phyloP scores from a whole-genome alignment of 805 yeast species.

The Naumovozyma castellii region DNA sequence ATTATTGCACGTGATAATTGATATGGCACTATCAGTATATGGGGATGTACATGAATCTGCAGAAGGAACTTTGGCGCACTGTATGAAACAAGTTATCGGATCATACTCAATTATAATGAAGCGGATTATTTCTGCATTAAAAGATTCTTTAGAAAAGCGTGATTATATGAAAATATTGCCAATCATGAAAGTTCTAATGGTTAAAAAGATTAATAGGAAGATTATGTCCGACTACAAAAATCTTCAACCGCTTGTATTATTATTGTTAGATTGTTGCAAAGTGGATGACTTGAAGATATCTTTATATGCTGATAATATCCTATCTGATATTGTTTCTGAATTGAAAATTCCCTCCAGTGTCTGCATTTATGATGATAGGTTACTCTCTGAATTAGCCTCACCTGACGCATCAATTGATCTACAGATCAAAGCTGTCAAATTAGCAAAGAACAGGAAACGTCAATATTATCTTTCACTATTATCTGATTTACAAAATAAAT shows the following conservation, averaged over 20 bases:
- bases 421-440: constrained; percentile 48
- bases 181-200: constrained; percentile 47
- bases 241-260: constrained; percentile 37
- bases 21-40: constrained; percentile 59
- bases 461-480: constrained; percentile 34
- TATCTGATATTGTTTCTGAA: constrained; percentile 33
- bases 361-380: constrained; percentile 41
- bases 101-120: constrained; percentile 47
- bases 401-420: constrained; percentile 48
- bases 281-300: constrained; percentile 50
- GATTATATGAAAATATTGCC: constrained; percentile 54
- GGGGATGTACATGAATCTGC: constrained; percentile 62
- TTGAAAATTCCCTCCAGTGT: constrained; percentile 43
- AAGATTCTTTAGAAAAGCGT: constrained; percentile 38
- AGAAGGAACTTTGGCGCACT: constrained; percentile 53
- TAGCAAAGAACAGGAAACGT: constrained; percentile 57
- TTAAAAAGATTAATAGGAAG: constrained; percentile 49
- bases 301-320: constrained; percentile 43
- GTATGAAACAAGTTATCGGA: constrained; percentile 61
- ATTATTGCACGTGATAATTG: constrained; percentile 56
- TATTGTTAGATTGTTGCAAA: constrained; percentile 45
- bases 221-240: constrained; percentile 49
- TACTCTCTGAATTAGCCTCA: constrained; percentile 42
- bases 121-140: constrained; percentile 35
- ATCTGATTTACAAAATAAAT: constrained; percentile 33